A percentile compares a stretch with the other conserved stretches of the same genome.
Conservation (phyloP, 768 basidiomycete genomes). For the Leucocoprinus leucothites region DNA sequence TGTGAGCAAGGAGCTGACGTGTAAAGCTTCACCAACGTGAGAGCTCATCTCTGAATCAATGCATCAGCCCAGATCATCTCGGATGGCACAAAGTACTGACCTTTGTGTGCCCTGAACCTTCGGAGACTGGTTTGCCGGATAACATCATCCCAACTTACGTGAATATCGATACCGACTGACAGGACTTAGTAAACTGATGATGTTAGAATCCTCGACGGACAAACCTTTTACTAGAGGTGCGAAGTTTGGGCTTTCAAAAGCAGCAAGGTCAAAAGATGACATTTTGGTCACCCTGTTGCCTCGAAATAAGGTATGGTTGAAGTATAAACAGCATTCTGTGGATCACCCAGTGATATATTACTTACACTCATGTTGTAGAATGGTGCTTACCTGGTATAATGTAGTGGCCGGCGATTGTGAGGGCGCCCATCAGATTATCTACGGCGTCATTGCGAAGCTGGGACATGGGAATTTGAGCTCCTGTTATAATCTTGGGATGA, state of each 20-base stretch:
- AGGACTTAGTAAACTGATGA: constrained; percentile 10
- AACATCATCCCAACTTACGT: constrained; percentile 87
- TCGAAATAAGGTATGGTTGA: constrained; percentile 85
- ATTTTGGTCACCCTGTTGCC: constrained; percentile 83
- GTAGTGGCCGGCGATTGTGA: constrained; percentile 87
- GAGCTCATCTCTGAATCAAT: constrained; percentile 63
- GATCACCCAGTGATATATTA: neutral
- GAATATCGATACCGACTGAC: constrained; percentile 85
- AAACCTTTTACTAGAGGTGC: constrained; percentile 80
- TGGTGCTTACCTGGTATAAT: constrained; percentile 76
- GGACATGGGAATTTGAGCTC: constrained; percentile 90
- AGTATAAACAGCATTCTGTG: constrained; percentile 81
- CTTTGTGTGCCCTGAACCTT: constrained; percentile 79
- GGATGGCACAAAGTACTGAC: constrained; percentile 29
- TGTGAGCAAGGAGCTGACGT: neutral
- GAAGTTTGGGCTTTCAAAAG: constrained; percentile 85
- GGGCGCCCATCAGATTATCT: constrained; percentile 87
- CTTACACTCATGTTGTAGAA: neutral
- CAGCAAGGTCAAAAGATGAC: constrained; percentile 80
- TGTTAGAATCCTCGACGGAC: neutral
- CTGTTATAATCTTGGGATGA: constrained; percentile 75
- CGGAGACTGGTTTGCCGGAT: constrained; percentile 77
- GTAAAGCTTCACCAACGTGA: constrained; percentile 63
- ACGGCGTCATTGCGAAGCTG: constrained; percentile 93
- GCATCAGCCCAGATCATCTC: constrained; percentile 3